Evolutionary conservation across 2,329 filamentous ascomycete genomes (phyloP).

Genomic region (Volutella citrinella): DNA sequence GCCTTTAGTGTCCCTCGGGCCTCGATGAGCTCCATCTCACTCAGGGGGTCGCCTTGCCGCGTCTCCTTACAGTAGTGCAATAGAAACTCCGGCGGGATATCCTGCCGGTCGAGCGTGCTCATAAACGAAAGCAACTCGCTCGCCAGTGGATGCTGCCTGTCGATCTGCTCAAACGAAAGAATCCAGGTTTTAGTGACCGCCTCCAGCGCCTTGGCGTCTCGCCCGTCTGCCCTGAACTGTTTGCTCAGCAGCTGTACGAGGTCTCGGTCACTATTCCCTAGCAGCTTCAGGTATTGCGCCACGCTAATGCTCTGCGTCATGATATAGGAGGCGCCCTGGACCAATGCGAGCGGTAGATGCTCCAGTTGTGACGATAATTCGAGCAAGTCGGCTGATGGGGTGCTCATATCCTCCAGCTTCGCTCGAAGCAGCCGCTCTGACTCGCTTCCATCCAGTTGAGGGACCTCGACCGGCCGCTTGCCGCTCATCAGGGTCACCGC

Average conservation of each 20-base stretch:
- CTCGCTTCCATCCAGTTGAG: conserved; percentile 25
- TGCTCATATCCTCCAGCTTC: conserved; percentile 10
- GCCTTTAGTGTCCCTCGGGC: conserved; percentile 25
- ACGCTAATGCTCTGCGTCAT: conserved; percentile 24
- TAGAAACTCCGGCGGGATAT: conserved; percentile 23
- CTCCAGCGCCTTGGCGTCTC: conserved; percentile 23
- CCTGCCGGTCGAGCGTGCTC: conserved; percentile 26
- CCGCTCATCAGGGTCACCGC: conserved; percentile 20
- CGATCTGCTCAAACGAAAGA: conserved; percentile 30
- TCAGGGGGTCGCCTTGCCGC: too few relatives aligned
- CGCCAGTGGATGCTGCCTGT: conserved; percentile 16
- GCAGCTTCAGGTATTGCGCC: conserved; percentile 25
- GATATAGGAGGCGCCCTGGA: conserved; percentile 33
- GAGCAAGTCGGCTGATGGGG: too few relatives aligned
- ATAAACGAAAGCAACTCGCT: conserved; percentile 29
- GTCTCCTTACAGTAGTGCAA: conserved; percentile 7
- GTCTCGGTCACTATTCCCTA: conserved; percentile 22
- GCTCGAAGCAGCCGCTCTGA: conserved; percentile 22
- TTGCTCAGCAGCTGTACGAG: conserved; percentile 25
- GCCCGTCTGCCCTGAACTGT: conserved; percentile 27
- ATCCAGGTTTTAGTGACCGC: conserved; percentile 17
- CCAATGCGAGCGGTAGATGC: conserved; percentile 32
- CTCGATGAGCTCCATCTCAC: conserved; percentile 5
- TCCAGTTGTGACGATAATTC: conserved; percentile 27
- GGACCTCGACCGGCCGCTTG: conserved; percentile 18